These are phyloP conservation scores for Tetradesmus lagerheimii DNA, from an alignment of 139 green algal genomes.

Conservation along the genomic window DNA sequence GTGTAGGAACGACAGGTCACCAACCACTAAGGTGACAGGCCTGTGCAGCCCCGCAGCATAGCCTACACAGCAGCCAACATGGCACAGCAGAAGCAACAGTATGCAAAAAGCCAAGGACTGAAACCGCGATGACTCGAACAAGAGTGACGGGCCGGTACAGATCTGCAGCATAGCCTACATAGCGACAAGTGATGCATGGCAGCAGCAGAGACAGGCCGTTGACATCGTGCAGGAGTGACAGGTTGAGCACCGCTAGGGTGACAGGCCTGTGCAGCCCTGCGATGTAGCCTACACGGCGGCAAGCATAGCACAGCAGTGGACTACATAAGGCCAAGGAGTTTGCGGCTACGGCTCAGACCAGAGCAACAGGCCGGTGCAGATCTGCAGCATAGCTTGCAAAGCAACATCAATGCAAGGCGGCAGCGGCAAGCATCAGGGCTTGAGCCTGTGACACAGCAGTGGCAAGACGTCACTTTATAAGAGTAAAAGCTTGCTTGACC, in stretches of 20 bases:
- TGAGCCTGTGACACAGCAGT: no score
- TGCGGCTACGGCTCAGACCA: neutral
- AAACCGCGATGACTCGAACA: no score
- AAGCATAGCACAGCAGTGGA: neutral
- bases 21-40: conserved; percentile 90
- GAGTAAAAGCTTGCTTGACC: no score
- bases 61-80: conserved; percentile 53
- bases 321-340: no score
- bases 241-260: neutral
- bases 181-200: neutral
- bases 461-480: no score
- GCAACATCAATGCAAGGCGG: no score
- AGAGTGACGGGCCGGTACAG: no score
- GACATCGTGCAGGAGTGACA: conserved; percentile 83
- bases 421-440: no score
- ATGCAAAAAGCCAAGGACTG: no score
- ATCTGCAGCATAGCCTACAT: no score
- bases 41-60: conserved; percentile 90
- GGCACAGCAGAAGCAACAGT: no score
- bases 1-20: conserved; percentile 99
- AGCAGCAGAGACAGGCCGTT: neutral
- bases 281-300: conserved; percentile 82
- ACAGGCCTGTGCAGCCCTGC: conserved; percentile 63
- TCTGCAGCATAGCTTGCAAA: no score
- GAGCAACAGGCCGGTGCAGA: neutral